These are phyloP conservation scores for Aplosporella prunicola DNA, from an alignment of 2,329 filamentous ascomycete genomes.

Conservation along the genomic window DNA sequence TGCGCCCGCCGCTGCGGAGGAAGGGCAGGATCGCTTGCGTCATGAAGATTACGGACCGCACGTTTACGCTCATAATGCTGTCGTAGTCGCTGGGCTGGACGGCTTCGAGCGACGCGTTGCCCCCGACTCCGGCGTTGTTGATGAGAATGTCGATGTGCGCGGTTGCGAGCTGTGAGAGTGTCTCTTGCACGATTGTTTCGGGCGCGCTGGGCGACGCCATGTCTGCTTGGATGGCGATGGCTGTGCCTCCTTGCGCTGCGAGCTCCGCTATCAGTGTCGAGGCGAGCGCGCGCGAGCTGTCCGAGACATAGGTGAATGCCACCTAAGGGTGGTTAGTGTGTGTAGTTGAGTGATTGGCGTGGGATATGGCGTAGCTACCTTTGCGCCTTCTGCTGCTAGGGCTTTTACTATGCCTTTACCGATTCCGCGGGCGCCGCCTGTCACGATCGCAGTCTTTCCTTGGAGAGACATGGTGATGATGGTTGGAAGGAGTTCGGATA, in stretches of 20 bases:
- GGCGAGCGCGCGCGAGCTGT: not conserved
- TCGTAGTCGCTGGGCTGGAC: not conserved
- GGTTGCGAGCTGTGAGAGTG: conserved; percentile 13
- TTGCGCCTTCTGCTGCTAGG: not conserved
- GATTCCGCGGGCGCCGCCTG: conserved; percentile 1
- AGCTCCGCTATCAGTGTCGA: not conserved
- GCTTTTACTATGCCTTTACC: not conserved
- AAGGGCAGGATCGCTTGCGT: conserved; percentile 2
- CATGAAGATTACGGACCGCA: conserved; percentile 2
- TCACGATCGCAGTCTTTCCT: conserved; percentile 5
- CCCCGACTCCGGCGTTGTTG: conserved; percentile 3
- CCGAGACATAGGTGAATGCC: not conserved
- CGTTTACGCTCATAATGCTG: conserved; percentile 1
- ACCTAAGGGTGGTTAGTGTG: not conserved
- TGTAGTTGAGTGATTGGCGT: not conserved
- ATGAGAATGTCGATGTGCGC: conserved; percentile 7
- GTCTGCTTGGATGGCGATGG: conserved; percentile 27
- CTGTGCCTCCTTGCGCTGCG: not conserved
- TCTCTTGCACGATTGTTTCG: conserved; percentile 29
- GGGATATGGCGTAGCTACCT: not conserved
- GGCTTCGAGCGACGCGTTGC: not conserved
- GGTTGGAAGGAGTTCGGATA: too few relatives aligned
- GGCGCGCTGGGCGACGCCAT: conserved; percentile 25
- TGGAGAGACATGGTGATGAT: conserved; percentile 1
- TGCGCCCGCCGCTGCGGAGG: not conserved